Conservation (phyloP, 2,329 filamentous ascomycete genomes). For the Sporothrix luriei region DNA sequence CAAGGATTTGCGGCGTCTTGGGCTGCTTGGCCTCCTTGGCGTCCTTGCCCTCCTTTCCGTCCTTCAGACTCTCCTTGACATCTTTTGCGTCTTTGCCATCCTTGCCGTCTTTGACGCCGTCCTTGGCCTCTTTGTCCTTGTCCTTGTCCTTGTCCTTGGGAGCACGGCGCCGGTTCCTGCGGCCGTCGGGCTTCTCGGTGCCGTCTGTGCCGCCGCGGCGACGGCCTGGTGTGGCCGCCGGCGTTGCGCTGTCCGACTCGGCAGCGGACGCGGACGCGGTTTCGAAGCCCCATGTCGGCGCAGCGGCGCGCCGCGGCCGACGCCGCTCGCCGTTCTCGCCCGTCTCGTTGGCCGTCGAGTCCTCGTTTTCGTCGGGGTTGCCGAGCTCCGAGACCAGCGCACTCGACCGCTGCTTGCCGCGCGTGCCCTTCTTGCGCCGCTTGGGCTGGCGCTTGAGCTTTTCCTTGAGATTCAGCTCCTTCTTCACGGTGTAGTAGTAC, state of each 20-base stretch:
- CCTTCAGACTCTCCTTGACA: constrained; percentile 35
- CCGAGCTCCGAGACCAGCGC: constrained; percentile 68
- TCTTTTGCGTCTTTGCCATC: constrained; percentile 41
- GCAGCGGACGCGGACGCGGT: constrained; percentile 44
- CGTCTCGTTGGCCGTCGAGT: constrained; percentile 50
- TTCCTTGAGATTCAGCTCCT: constrained; percentile 73
- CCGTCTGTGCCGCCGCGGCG: constrained; percentile 44
- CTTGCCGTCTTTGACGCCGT: constrained; percentile 41
- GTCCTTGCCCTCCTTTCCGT: constrained; percentile 41
- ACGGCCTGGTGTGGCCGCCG: constrained; percentile 60
- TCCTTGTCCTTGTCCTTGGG: constrained; percentile 44
- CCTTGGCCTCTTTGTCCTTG: constrained; percentile 42
- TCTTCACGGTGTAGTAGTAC: constrained; percentile 82
- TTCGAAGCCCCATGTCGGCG: constrained; percentile 72
- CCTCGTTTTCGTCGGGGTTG: constrained; percentile 61
- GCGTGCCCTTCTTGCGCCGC: constrained; percentile 58
- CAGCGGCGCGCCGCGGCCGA: constrained; percentile 64
- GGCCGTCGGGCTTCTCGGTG: constrained; percentile 35
- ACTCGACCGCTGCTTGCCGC: constrained; percentile 63
- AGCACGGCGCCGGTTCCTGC: constrained; percentile 47
- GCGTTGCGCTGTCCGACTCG: constrained; percentile 64
- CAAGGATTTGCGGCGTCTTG: constrained; percentile 48
- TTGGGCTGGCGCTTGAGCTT: constrained; percentile 68
- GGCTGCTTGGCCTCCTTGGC: constrained; percentile 41
- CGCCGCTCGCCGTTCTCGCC: constrained; percentile 63